Evolutionary conservation across 73 alveolate species (phyloP).

Genomic region (Symbiodinium natans): DNA sequence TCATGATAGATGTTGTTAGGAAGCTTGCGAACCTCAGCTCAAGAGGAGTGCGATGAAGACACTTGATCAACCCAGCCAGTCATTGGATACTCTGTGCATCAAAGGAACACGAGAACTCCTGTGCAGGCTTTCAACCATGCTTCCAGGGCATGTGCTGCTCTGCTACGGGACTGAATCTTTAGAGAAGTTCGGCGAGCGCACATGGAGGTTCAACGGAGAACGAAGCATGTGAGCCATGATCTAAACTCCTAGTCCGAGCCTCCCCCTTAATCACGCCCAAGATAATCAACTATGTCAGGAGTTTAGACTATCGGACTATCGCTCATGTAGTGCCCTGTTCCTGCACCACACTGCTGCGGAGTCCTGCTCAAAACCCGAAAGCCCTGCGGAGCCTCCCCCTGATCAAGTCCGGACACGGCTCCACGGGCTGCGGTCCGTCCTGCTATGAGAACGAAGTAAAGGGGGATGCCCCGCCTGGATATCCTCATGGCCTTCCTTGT

Average conservation of each 20-base stretch:
- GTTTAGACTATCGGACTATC: too few species aligned
- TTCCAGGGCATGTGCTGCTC: too few species aligned
- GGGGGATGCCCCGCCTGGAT: too few species aligned
- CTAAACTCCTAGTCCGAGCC: too few species aligned
- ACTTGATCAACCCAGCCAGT: not conserved
- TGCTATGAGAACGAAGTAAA: not conserved
- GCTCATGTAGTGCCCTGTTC: too few species aligned
- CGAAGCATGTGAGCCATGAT: too few species aligned
- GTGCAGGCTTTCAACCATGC: not conserved
- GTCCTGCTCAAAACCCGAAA: not conserved
- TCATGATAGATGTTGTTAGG: not conserved
- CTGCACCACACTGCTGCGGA: not conserved
- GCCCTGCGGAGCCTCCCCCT: not conserved
- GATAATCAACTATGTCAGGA: too few species aligned
- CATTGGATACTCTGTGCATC: not conserved
- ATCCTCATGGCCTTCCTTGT: too few species aligned
- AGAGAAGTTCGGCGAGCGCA: too few species aligned
- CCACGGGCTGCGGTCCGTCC: not conserved
- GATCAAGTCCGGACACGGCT: constrained; percentile 7
- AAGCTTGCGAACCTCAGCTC: not conserved
- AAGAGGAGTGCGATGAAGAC: not conserved
- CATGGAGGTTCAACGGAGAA: too few species aligned
- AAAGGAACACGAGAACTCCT: not conserved
- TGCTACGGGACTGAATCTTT: too few species aligned
- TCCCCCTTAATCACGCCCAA: too few species aligned